phyloP scores from a whole-genome alignment of 2,329 filamentous ascomycete species.

The Coccinonectria pachysandricola region DNA sequence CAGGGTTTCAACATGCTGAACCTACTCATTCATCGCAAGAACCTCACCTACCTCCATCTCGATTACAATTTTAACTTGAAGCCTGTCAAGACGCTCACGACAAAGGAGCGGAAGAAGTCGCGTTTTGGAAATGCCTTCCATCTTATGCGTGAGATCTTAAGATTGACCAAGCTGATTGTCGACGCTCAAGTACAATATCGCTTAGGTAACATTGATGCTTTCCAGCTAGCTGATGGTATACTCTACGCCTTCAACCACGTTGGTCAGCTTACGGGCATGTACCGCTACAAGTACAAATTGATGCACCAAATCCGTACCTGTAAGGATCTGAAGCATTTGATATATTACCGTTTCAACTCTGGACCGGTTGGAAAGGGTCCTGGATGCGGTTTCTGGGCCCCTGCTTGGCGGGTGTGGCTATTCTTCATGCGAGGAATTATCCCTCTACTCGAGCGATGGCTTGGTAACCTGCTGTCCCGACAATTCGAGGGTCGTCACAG shows the following conservation, averaged over 20 bases:
- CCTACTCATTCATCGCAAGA: slow-evolving; percentile 93
- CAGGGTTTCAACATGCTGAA: slow-evolving; percentile 99
- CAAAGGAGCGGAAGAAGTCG: slow-evolving; percentile 98
- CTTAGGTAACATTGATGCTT: slow-evolving; percentile 95
- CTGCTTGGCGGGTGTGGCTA: slow-evolving; percentile 96
- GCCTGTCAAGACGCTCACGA: slow-evolving; percentile 95
- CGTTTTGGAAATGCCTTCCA: slow-evolving; percentile 99
- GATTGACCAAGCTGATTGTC: slow-evolving; percentile 93
- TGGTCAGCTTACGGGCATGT: slow-evolving; percentile 97
- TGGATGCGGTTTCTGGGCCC: slow-evolving; percentile 97
- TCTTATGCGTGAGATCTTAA: slow-evolving; percentile 93
- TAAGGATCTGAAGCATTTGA: slow-evolving; percentile 97
- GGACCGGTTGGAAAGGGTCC: slow-evolving; percentile 95
- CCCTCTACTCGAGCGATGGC: slow-evolving; percentile 89
- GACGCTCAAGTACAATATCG: slow-evolving; percentile 98
- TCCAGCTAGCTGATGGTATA: slow-evolving; percentile 96
- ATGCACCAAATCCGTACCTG: slow-evolving; percentile 99
- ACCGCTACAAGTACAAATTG: slow-evolving; percentile 99
- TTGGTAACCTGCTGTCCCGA: slow-evolving; percentile 89
- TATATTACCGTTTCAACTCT: slow-evolving; percentile 98
- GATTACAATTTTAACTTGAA: slow-evolving; percentile 99
- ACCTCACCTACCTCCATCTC: slow-evolving; percentile 93
- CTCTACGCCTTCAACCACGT: slow-evolving; percentile 99
- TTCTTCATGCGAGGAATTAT: slow-evolving; percentile 99
- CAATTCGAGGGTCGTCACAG: slow-evolving; percentile 98